phyloP scores from a whole-genome alignment of 768 basidiomycete genomes.

The Kwoniella sp. region DNA sequence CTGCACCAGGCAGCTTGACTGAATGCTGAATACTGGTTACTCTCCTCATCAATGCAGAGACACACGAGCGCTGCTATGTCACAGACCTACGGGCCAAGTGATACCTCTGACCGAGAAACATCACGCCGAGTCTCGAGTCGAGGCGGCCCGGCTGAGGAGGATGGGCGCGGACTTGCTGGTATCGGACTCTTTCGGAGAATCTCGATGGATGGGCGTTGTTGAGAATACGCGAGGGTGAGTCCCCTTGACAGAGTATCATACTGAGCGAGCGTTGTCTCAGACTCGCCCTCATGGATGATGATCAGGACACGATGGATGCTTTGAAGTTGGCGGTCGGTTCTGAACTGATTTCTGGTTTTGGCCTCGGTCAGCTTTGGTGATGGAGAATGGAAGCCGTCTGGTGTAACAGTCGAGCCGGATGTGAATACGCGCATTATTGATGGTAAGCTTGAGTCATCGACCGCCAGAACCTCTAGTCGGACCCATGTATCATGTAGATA shows the following conservation, averaged over 20 bases:
- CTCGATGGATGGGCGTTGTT: conserved; percentile 86
- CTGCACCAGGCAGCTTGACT: no score
- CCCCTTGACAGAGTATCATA: background rate
- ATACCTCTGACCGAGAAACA: conserved; percentile 89
- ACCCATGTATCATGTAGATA: no score
- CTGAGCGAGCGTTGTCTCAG: no score
- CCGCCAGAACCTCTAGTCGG: no score
- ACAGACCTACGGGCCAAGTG: conserved; percentile 72
- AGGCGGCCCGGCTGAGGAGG: conserved; percentile 78
- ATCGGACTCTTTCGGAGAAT: conserved; percentile 92
- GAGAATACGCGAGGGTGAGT: conserved; percentile 85
- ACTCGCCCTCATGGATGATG: no score
- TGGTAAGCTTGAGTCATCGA: conserved; percentile 60
- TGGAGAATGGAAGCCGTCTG: conserved; percentile 81
- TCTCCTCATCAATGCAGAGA: conserved; percentile 63
- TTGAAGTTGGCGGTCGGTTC: no score
- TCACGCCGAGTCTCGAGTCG: conserved; percentile 87
- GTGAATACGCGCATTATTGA: conserved; percentile 73
- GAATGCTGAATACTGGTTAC: no score
- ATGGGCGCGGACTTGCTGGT: conserved; percentile 81
- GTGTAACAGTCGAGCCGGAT: conserved; percentile 92
- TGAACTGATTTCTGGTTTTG: background rate
- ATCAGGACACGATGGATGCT: no score
- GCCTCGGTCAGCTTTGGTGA: conserved; percentile 71
- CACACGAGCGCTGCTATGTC: conserved; percentile 81